These are phyloP conservation scores for Cyathus striatus DNA, from an alignment of 768 basidiomycete genomes.

Conservation along the genomic window DNA sequence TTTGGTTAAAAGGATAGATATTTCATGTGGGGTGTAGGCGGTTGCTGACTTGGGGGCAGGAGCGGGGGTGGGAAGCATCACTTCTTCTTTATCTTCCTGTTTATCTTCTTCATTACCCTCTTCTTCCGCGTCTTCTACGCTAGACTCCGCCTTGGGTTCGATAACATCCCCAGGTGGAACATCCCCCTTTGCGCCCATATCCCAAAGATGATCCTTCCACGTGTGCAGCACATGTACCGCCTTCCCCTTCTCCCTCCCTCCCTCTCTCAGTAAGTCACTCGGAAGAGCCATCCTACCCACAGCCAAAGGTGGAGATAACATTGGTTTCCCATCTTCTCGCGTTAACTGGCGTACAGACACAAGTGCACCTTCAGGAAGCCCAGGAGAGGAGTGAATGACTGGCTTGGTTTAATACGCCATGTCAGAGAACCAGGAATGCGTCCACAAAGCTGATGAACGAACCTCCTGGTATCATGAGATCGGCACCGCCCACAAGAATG, in stretches of 20 bases:
- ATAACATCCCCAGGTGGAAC: slow-evolving; percentile 40
- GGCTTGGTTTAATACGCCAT: no score
- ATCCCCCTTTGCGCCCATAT: slow-evolving; percentile 60
- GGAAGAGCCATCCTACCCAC: slow-evolving; percentile 69
- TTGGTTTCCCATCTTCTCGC: slow-evolving; percentile 22
- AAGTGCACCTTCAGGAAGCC: slow-evolving; percentile 42
- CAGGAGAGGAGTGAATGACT: slow-evolving; percentile 55
- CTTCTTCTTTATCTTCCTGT: no score
- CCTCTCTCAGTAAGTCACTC: slow-evolving; percentile 36
- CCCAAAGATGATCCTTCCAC: slow-evolving; percentile 75
- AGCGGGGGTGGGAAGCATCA: no score
- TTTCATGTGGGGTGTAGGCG: slow-evolving; percentile 36
- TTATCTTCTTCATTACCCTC: slow-evolving; percentile 7
- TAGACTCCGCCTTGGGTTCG: slow-evolving; percentile 5
- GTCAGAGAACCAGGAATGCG: no score
- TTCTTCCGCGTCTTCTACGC: slow-evolving; percentile 11
- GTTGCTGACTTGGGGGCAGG: slow-evolving; percentile 5
- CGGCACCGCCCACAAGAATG: slow-evolving; percentile 71
- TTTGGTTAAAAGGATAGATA: slow-evolving; percentile 50
- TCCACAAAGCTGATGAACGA: no score
- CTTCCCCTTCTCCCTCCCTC: slow-evolving; percentile 60
- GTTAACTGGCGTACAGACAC: slow-evolving; percentile 57
- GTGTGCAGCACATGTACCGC: slow-evolving; percentile 70
- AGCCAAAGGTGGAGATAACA: slow-evolving; percentile 58
- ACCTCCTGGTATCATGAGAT: slow-evolving; percentile 89